These are phyloP conservation scores for Zangia roseola DNA, from an alignment of 768 basidiomycete genomes.

Conservation along the genomic window DNA sequence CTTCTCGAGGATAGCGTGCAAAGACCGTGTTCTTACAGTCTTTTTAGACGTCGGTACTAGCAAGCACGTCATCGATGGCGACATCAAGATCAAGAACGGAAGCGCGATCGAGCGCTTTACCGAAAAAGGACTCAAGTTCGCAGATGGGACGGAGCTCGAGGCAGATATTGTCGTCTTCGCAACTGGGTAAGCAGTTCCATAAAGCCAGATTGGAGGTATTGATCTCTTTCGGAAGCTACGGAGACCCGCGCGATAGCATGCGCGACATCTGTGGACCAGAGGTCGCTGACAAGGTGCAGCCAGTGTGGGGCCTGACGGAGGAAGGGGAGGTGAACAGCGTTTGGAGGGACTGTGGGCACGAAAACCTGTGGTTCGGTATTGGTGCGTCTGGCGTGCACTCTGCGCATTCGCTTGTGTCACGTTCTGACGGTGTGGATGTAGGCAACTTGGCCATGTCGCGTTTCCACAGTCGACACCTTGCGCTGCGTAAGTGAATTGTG, in stretches of 20 bases:
- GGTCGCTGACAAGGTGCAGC: constrained; percentile 43
- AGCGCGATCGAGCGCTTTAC: constrained; percentile 32
- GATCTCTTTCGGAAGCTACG: constrained; percentile 40
- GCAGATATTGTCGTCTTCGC: constrained; percentile 35
- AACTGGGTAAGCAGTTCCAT: constrained; percentile 23
- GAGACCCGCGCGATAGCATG: constrained; percentile 41
- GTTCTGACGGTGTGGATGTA: neutral
- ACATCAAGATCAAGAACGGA: constrained; percentile 52
- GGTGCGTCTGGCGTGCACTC: constrained; percentile 18
- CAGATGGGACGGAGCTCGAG: constrained; percentile 29
- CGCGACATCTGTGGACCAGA: constrained; percentile 46
- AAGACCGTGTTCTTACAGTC: neutral
- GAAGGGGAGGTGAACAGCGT: constrained; percentile 58
- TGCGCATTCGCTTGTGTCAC: neutral
- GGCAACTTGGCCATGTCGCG: constrained; percentile 26
- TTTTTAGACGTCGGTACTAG: constrained; percentile 40
- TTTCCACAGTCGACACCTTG: constrained; percentile 31
- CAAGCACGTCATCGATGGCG: constrained; percentile 43
- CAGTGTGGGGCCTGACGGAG: constrained; percentile 59
- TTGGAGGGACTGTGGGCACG: constrained; percentile 33
- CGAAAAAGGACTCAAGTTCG: constrained; percentile 28
- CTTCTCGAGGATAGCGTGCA: too few species aligned
- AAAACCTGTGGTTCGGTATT: constrained; percentile 35
- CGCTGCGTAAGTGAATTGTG: constrained; percentile 25
- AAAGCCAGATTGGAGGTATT: too few species aligned